Percentiles rank a stretch among this genome's conserved stretches.
These are phyloP conservation scores for Teunomyces barrocoloradensis DNA, from an alignment of 805 yeast genomes.

Conservation along the genomic window DNA sequence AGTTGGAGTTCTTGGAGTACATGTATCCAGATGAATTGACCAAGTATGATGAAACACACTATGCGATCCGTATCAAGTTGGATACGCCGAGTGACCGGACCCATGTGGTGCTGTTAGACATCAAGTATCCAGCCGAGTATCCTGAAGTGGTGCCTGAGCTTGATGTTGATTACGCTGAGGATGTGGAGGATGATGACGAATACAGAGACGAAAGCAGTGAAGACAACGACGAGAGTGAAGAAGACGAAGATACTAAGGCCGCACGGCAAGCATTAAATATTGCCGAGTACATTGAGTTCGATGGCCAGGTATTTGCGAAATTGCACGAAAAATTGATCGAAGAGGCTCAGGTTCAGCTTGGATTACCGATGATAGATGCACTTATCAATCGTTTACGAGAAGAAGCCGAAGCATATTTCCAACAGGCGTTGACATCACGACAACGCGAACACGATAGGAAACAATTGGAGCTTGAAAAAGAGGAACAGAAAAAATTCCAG, in stretches of 20 bases:
- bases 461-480: conserved; percentile 63
- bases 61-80: conserved; percentile 55
- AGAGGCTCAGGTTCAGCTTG: conserved; percentile 75
- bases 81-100: conserved; percentile 65
- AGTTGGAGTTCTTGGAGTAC: conserved; percentile 82
- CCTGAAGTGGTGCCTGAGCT: conserved; percentile 79
- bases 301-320: conserved; percentile 41
- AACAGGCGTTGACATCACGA: conserved; percentile 48
- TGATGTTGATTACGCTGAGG: conserved; percentile 32
- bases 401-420: conserved; percentile 67
- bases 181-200: conserved; percentile 20
- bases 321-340: conserved; percentile 43
- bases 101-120: conserved; percentile 57
- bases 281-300: conserved; percentile 58
- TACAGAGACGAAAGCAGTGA: conserved; percentile 34
- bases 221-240: conserved; percentile 42
- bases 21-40: conserved; percentile 90
- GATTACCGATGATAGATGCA: conserved; percentile 90
- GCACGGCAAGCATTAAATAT: conserved; percentile 46
- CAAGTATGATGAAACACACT: conserved; percentile 45
- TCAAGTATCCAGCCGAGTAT: conserved; percentile 71
- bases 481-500: conserved; percentile 83
- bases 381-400: conserved; percentile 77
- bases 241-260: conserved; percentile 28
- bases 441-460: conserved; percentile 61